Conservation (phyloP, 2,329 filamentous ascomycete genomes). For the Fusarium luffae region DNA sequence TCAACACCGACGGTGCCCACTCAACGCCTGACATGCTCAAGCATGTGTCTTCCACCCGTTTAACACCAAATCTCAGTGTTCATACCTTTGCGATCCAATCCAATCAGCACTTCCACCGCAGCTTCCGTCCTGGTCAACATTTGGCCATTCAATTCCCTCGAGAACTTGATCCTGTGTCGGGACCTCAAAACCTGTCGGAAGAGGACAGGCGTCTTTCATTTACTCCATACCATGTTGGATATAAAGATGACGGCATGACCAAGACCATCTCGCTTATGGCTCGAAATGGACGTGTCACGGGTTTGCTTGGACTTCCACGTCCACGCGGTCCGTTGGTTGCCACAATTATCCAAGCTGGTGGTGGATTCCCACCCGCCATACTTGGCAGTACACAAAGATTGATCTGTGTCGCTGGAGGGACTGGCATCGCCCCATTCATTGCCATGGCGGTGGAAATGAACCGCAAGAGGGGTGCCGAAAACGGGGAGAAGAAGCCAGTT, state of each 20-base stretch:
- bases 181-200: slow-evolving; percentile 10
- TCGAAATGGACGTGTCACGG: slow-evolving; percentile 13
- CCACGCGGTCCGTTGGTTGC: background rate
- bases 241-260: background rate
- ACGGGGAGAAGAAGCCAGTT: background rate
- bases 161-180: slow-evolving; percentile 18
- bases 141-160: slow-evolving; percentile 10
- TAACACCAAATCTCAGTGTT: slow-evolving; percentile 12
- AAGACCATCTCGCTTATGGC: slow-evolving; percentile 6
- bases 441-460: background rate
- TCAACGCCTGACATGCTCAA: background rate
- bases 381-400: accelerated
- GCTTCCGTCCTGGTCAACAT: slow-evolving; percentile 15
- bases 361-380: background rate
- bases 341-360: background rate
- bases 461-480: accelerated
- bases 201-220: slow-evolving; percentile 14
- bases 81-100: slow-evolving; percentile 4
- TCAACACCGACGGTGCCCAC: background rate
- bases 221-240: slow-evolving; percentile 3
- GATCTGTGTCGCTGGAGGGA: slow-evolving; percentile 3
- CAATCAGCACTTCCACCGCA: background rate
- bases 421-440: background rate
- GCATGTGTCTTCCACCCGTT: slow-evolving; percentile 16
- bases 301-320: slow-evolving; percentile 9